Conservation (phyloP, 768 basidiomycete species). For the Russula emetica region DNA sequence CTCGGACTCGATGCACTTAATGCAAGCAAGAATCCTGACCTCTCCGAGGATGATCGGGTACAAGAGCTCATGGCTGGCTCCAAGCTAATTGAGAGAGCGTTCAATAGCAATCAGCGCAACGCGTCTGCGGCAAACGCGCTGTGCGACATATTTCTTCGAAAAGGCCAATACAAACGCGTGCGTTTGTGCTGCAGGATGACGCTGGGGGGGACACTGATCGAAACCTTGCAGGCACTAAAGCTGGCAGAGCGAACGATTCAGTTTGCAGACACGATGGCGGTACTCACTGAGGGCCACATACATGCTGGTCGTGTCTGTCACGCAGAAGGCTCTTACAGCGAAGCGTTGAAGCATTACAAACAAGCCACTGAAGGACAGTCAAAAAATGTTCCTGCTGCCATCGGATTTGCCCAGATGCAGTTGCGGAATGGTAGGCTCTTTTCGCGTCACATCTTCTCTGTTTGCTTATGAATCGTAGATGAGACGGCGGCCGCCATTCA, state of each 20-base stretch:
- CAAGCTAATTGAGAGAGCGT: conserved; percentile 68
- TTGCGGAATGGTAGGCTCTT: conserved; percentile 64
- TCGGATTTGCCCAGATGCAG: conserved; percentile 85
- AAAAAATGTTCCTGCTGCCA: conserved; percentile 70
- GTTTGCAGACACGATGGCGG: conserved; percentile 81
- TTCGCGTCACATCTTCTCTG: neutral
- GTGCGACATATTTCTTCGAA: conserved; percentile 72
- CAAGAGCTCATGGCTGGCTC: conserved; percentile 61
- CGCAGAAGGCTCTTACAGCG: conserved; percentile 55
- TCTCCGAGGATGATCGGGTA: conserved; percentile 58
- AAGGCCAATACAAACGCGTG: conserved; percentile 60
- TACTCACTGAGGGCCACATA: conserved; percentile 83
- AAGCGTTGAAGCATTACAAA: conserved; percentile 69
- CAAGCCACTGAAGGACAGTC: conserved; percentile 63
- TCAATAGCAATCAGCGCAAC: conserved; percentile 72
- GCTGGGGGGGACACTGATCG: neutral
- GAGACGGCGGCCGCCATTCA: conserved; percentile 84
- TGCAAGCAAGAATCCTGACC: conserved; percentile 67
- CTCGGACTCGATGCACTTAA: conserved; percentile 87
- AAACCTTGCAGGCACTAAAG: conserved; percentile 65
- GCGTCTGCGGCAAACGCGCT: conserved; percentile 82
- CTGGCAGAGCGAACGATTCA: conserved; percentile 92
- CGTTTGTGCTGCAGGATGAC: conserved; percentile 23
- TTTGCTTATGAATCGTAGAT: conserved; percentile 41
- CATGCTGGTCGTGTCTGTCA: conserved; percentile 80